Evolutionary conservation across 306 rosid genomes (phyloP).

Genomic region (Vicia villosa): DNA sequence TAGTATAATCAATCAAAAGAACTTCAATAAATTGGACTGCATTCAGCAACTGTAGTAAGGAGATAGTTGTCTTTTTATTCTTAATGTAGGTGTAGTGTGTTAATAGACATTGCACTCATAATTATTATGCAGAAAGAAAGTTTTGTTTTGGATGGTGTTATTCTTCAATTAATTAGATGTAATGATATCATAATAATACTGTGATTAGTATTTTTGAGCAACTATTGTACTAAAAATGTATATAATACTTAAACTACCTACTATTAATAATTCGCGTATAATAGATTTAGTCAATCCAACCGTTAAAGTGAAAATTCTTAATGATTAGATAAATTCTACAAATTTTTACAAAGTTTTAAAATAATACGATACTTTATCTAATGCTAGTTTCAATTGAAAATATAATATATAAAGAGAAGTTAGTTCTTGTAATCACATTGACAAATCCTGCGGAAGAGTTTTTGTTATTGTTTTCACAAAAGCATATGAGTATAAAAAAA

Average conservation of each 20-base stretch:
- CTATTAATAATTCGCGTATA: too few species aligned
- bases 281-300: too few species aligned
- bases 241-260: too few species aligned
- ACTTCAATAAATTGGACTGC: not conserved
- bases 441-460: not conserved
- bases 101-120: not conserved
- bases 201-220: not conserved
- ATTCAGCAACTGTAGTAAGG: not conserved
- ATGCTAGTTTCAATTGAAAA: too few species aligned
- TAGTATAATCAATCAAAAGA: constrained; percentile 2
- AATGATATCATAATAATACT: not conserved
- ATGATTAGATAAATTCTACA: too few species aligned
- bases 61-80: not conserved
- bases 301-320: too few species aligned
- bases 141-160: not conserved
- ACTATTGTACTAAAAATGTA: not conserved
- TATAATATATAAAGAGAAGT: too few species aligned
- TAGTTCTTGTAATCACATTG: too few species aligned
- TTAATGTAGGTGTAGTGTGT: too few species aligned
- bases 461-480: constrained; percentile 5
- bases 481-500: not conserved
- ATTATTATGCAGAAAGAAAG: too few species aligned
- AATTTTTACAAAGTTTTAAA: too few species aligned
- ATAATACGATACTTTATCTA: too few species aligned
- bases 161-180: not conserved